Conservation (phyloP, 2,329 filamentous ascomycete species). For the Botryotinia calthae region DNA sequence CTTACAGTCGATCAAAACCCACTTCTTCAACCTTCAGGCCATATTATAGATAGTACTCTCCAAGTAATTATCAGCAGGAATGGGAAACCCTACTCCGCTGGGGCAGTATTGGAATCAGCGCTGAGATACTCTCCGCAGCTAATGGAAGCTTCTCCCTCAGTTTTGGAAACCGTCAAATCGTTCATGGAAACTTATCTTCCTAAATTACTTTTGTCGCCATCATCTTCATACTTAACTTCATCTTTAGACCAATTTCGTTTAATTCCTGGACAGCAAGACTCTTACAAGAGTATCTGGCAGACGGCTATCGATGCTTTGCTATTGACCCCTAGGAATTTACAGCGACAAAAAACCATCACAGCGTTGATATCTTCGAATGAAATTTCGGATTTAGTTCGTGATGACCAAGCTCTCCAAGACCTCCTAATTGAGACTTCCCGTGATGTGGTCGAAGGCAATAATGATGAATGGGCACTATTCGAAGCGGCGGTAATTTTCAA, state of each 20-base stretch:
- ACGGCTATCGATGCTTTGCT: slow-evolving; percentile 46
- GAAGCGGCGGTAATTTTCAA: slow-evolving; percentile 46
- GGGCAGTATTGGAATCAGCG: slow-evolving; percentile 54
- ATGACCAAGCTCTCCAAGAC: slow-evolving; percentile 46
- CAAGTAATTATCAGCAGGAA: slow-evolving; percentile 51
- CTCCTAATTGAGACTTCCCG: slow-evolving; percentile 46
- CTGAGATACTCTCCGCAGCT: slow-evolving; percentile 45
- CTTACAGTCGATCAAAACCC: slow-evolving; percentile 27
- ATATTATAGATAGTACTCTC: slow-evolving; percentile 42
- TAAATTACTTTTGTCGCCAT: slow-evolving; percentile 64
- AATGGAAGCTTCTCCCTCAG: slow-evolving; percentile 42
- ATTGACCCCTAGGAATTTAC: slow-evolving; percentile 32
- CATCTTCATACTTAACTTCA: slow-evolving; percentile 62
- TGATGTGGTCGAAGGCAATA: slow-evolving; percentile 41
- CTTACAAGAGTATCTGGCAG: slow-evolving; percentile 31
- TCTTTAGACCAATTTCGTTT: slow-evolving; percentile 58
- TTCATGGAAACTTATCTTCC: slow-evolving; percentile 57
- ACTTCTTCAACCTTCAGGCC: slow-evolving; percentile 24
- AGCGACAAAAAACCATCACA: slow-evolving; percentile 41
- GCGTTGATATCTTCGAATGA: slow-evolving; percentile 49
- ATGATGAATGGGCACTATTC: slow-evolving; percentile 47
- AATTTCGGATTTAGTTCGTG: slow-evolving; percentile 42
- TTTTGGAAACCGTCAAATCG: slow-evolving; percentile 46
- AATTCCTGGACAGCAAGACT: slow-evolving; percentile 40
- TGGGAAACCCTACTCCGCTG: slow-evolving; percentile 66